Evolutionary conservation across 768 basidiomycete genomes (phyloP), one percentile per base, ranked within the genome.

Genomic region (Calocera cornea): DNA sequence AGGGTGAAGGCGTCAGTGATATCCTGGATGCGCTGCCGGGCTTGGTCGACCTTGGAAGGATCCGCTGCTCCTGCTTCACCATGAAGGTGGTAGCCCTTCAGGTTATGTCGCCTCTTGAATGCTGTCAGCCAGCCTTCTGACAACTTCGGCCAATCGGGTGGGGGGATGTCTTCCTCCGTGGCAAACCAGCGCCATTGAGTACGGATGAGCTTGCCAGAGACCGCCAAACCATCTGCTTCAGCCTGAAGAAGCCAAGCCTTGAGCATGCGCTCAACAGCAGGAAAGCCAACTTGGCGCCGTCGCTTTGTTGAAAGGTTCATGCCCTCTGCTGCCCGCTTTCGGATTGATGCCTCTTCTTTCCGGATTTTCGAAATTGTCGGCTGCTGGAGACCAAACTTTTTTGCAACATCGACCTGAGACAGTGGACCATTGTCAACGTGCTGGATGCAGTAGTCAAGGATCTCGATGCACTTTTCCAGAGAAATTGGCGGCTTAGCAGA

Each of bases 211-310:
- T 76, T 75, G 0, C 78, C 76, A 40, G 72, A 80, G n/a, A 82
- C 34, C 0, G 72, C 17, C n/a, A 81, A 64, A 1, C 66, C 65
- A 66, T 78, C 73, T 0, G 34, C 38, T 74, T 76, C 75, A 17
- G 76, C 79, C 50, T 78, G 75, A n/a, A 70, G 70, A 7, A 79
- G 73, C 78, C 79, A 80, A 0, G 79, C 67, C 0, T 77, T 69
- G 71, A 80, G 41, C 76, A 78, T 78, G 29, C 79, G 74, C 0
- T 68, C 69, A 1, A 80, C 70, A 41, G 79, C 73, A 1, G 77
- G 76, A 41, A 77, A 75, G 38, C 76, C 65, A 1, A 73, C 77
- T 44, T 77, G 75, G 11, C 65, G 64, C 17, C 44, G 68, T 8
- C 72, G 73, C 60, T 79, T 69, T 34, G n/a, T 27, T 10, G 17